Evolutionary conservation across 2,329 filamentous ascomycete genomes (phyloP).

Genomic region (Cladosporium colombiae): DNA sequence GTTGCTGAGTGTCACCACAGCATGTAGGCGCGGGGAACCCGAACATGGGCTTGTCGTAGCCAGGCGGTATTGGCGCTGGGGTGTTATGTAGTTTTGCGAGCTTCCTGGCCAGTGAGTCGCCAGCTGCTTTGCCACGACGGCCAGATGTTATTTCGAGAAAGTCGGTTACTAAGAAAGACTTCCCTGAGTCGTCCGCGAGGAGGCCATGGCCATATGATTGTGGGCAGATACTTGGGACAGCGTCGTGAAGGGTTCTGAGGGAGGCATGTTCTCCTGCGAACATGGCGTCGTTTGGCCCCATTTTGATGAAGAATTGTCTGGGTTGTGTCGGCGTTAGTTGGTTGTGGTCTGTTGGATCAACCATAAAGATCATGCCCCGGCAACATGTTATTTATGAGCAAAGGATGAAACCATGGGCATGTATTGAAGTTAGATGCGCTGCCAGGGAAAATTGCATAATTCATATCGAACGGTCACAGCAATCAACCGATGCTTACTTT

Average conservation of each 20-base stretch:
- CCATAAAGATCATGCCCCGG: not conserved
- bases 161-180: slow-evolving; percentile 67
- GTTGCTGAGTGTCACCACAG: slow-evolving; percentile 81
- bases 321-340: not conserved
- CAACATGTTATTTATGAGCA: too few relatives aligned
- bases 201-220: slow-evolving; percentile 71
- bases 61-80: slow-evolving; percentile 65
- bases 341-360: not conserved
- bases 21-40: slow-evolving; percentile 85
- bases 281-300: slow-evolving; percentile 58
- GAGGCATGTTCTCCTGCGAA: slow-evolving; percentile 80
- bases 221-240: slow-evolving; percentile 75
- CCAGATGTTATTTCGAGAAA: slow-evolving; percentile 67
- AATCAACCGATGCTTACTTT: slow-evolving; percentile 34
- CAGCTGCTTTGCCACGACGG: slow-evolving; percentile 29
- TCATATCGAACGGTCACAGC: not conserved
- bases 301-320: slow-evolving; percentile 70
- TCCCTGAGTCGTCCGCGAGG: slow-evolving; percentile 50
- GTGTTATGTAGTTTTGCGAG: slow-evolving; percentile 77
- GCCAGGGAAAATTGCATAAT: not conserved
- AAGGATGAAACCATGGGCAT: too few relatives aligned
- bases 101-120: slow-evolving; percentile 64
- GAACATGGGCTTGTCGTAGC: slow-evolving; percentile 64
- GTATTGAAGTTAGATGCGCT: not conserved
- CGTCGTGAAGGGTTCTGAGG: slow-evolving; percentile 74